Percentiles rank a stretch among this genome's conserved stretches.
These are phyloP conservation scores for Quercus aquifolioides DNA, from an alignment of 306 rosid species.

Conservation along the genomic window DNA sequence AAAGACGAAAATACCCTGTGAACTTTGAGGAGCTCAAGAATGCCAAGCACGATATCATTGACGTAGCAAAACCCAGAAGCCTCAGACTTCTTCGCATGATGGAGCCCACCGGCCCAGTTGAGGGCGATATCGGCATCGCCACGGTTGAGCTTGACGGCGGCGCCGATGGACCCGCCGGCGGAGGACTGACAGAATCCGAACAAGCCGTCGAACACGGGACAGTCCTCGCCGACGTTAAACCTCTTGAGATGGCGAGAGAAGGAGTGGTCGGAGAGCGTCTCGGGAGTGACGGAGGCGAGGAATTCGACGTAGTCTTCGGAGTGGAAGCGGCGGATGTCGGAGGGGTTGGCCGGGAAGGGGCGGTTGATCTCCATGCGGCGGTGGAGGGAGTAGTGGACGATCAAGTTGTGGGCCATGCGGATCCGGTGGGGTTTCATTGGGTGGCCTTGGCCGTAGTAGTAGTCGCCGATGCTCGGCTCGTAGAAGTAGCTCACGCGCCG, in stretches of 20 bases:
- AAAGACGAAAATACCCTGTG: constrained; percentile 54
- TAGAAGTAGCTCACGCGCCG: constrained; percentile 74
- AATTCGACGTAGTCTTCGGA: constrained; percentile 66
- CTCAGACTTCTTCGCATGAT: constrained; percentile 83
- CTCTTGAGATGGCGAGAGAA: constrained; percentile 65
- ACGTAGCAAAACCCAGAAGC: constrained; percentile 94
- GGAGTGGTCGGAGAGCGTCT: constrained; percentile 36
- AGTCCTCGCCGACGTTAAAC: constrained; percentile 81
- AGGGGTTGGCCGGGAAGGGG: constrained; percentile 58
- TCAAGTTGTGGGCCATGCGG: constrained; percentile 77
- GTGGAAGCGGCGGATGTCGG: constrained; percentile 60
- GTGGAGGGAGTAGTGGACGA: constrained; percentile 70
- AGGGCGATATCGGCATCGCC: constrained; percentile 66
- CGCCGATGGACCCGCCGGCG: constrained; percentile 77
- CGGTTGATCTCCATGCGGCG: constrained; percentile 85
- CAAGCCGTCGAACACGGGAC: constrained; percentile 77
- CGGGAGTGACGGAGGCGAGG: constrained; percentile 59
- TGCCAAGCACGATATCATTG: constrained; percentile 85
- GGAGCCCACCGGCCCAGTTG: constrained; percentile 82
- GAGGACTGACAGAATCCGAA: constrained; percentile 74
- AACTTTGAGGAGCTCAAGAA: constrained; percentile 86
- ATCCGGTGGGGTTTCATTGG: constrained; percentile 88
- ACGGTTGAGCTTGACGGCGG: constrained; percentile 77
- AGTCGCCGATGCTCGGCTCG: constrained; percentile 73
- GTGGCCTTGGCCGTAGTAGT: constrained; percentile 82